Conservation (phyloP, 148 eudicot genomes). For the Cornus controversa region DNA sequence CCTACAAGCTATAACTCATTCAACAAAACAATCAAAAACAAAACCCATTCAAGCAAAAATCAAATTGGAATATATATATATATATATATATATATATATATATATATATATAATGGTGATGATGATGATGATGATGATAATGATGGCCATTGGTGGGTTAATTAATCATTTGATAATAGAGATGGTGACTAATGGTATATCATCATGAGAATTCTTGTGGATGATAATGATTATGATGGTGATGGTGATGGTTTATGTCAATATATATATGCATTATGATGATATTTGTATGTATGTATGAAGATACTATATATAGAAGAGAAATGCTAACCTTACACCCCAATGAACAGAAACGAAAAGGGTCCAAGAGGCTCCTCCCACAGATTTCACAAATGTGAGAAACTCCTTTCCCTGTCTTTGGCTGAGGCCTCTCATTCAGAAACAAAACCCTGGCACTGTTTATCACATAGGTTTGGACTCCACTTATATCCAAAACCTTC, state of each 20-base stretch:
- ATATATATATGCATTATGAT: no score
- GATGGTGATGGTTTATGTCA: constrained; percentile 17
- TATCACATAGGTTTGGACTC: constrained; percentile 88
- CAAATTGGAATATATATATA: neutral
- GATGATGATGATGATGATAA: constrained; percentile 34
- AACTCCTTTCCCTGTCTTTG: constrained; percentile 67
- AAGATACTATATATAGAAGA: neutral
- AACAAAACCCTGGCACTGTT: constrained; percentile 93
- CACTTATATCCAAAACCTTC: constrained; percentile 61
- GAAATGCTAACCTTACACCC: constrained; percentile 77
- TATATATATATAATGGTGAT: neutral
- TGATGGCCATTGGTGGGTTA: constrained; percentile 24
- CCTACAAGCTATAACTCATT: constrained; percentile 75
- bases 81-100: neutral
- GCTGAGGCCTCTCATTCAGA: constrained; percentile 89
- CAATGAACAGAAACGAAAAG: constrained; percentile 86
- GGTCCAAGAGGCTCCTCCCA: constrained; percentile 81
- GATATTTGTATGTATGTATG: neutral
- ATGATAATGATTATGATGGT: constrained; percentile 32
- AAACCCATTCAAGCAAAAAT: constrained; percentile 7
- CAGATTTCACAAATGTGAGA: constrained; percentile 90
- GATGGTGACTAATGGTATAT: constrained; percentile 22
- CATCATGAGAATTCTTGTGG: neutral
- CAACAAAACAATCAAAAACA: neutral
- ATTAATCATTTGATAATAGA: constrained; percentile 33